phyloP scores from a whole-genome alignment of 2,329 filamentous ascomycete species.

The Zasmidium cellare region DNA sequence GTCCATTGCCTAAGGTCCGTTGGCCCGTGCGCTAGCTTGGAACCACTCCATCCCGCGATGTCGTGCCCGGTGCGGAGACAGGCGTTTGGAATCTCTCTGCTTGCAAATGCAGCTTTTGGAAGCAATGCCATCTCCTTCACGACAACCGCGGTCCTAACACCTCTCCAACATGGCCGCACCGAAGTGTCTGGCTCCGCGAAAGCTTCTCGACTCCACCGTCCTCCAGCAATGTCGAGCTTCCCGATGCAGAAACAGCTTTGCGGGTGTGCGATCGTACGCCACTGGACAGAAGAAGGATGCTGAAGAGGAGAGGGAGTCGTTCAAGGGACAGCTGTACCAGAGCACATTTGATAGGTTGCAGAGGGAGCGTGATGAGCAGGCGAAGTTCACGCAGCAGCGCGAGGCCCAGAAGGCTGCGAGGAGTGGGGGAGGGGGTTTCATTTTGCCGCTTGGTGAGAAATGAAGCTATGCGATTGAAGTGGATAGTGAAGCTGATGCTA shows the following conservation, averaged over 20 bases:
- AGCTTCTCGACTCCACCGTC: constrained; percentile 10
- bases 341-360: constrained; percentile 60
- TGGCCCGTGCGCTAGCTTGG: not conserved
- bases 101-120: not conserved
- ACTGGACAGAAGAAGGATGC: constrained; percentile 37
- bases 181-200: constrained; percentile 19
- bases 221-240: constrained; percentile 14
- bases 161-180: constrained; percentile 34
- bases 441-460: constrained; percentile 33
- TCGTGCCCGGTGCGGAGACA: constrained; percentile 2
- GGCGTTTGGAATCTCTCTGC: not conserved
- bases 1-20: too few relatives aligned
- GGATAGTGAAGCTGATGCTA: not conserved
- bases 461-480: too few relatives aligned
- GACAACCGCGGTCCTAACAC: too few relatives aligned
- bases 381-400: constrained; percentile 45
- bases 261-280: constrained; percentile 36
- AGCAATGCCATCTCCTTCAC: not conserved
- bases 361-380: constrained; percentile 59
- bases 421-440: constrained; percentile 27
- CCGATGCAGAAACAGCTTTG: constrained; percentile 6
- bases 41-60: not conserved
- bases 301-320: constrained; percentile 45
- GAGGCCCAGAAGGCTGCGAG: constrained; percentile 30
- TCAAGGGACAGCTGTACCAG: constrained; percentile 63